A percentile compares a stretch with the other conserved stretches of the same genome.
Evolutionary conservation across 257 asterid genomes (phyloP).

Genomic region (Prunella vulgaris): DNA sequence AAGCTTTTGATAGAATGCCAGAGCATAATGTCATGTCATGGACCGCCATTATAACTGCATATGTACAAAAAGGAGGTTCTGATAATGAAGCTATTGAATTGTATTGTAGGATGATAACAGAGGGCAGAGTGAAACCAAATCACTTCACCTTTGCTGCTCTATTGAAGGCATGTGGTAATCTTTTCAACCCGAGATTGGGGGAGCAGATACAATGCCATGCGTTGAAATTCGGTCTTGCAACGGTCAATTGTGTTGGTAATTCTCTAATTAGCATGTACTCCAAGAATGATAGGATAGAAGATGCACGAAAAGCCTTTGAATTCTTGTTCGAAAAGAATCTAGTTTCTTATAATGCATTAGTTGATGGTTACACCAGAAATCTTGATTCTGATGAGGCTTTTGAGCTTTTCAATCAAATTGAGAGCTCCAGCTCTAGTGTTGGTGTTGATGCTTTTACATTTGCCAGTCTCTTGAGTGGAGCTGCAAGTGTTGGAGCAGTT

Average conservation of each 20-base stretch:
- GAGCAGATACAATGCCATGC: constrained; percentile 60
- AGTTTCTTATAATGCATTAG: constrained; percentile 64
- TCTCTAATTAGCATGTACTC: constrained; percentile 80
- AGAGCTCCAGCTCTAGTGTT: constrained; percentile 34
- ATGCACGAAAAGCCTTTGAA: constrained; percentile 77
- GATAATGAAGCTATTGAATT: constrained; percentile 59
- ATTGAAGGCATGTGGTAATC: constrained; percentile 74
- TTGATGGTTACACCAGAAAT: constrained; percentile 56
- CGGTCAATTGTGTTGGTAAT: constrained; percentile 73
- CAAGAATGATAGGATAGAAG: constrained; percentile 65
- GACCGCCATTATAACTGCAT: constrained; percentile 80
- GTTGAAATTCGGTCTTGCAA: constrained; percentile 60
- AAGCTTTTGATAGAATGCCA: constrained; percentile 68
- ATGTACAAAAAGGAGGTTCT: constrained; percentile 51
- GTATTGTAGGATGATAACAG: constrained; percentile 62
- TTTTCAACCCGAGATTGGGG: constrained; percentile 51
- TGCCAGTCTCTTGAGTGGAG: constrained; percentile 89
- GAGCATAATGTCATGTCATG: constrained; percentile 92
- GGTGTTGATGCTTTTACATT: constrained; percentile 77
- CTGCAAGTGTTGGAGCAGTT: constrained; percentile 88
- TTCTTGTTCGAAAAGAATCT: constrained; percentile 70
- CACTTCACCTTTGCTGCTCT: constrained; percentile 77
- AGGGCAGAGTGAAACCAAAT: constrained; percentile 64
- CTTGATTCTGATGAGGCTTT: constrained; percentile 48
- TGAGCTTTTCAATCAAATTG: constrained; percentile 46